Base-by-base conservation (phyloP, 2,329 filamentous ascomycete species). In the Colletotrichum paranaense region DNA sequence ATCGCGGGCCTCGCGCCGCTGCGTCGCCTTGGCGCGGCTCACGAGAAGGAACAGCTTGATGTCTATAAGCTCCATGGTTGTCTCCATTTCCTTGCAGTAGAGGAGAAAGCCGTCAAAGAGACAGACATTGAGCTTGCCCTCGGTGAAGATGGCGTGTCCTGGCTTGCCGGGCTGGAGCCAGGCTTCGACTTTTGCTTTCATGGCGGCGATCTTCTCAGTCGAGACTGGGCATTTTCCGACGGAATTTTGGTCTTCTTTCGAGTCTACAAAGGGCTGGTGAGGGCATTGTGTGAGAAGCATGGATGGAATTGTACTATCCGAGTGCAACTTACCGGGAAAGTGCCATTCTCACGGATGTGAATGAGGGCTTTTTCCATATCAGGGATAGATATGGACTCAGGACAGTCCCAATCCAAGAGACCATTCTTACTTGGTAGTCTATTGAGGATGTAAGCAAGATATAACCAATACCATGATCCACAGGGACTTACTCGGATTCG, bases 61-160 rank as follows among this genome's bases (percentile, higher is more conserved):
- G 79, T 97, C 92, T 58, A 98, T 88, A 4, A 89, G 83, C 2
- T 87, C 81, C 75, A 91, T 86, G 32, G 93, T 84, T 79, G 89
- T 85, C 9, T 85, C 84, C 78, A 90, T 84, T 22, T 82, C 81
- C 0, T 84, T 85, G 0, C 92, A 89, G 83, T 93, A 98, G 1
- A 98, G 88, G 0, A 98, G 86, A 80, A 98, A 98, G 0, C 96
- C 96, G 79, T 98, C 96, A 2, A 98, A 87, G 69, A 98, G 87
- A 74, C 92, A 95, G 30, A 97, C 84, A 0, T 85, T 85, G 0
- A 87, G 81, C 26, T 74, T 76, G 9, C 65, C 64, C 22, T 72
- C 63, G 38, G 67, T 70, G 38, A 86, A 78, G 30, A 82, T 69
- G 56, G 76, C 78, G 74, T 87, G 81, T 14, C 88, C 83, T 60